Base-by-base conservation (phyloP, 495 filamentous ascomycete genomes). In the Talaromyces ruber region DNA sequence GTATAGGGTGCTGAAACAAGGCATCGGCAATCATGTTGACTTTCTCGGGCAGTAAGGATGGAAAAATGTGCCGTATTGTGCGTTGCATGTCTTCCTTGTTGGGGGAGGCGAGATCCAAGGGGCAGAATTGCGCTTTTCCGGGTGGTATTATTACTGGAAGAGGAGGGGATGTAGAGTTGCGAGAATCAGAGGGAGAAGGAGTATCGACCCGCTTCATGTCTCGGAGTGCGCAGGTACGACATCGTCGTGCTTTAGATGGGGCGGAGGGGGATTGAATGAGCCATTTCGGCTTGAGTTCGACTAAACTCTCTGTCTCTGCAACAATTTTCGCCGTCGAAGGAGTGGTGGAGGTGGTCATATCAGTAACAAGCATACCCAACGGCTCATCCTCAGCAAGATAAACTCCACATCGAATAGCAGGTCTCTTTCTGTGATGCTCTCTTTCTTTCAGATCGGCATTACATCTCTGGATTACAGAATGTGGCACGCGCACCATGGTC, bases 271-370 rank as follows among this genome's bases (percentile, higher is more conserved):
- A 94, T 64, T 93, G 93, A 6, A 80, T 69, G 1, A 97, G 83
- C 94, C 94, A 98, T 72, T 98, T 98, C 6, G 93, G 92, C 68
- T 98, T 98, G 66, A 98, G 85, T 71, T 98, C 90, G 24, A 92
- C 74, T 0, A 79, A 72, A 21, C 83, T 76, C 21, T 65, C 72
- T 56, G 8, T 18, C 9, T 9, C 53, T n/a, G 25, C 4, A 4
- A n/a, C 26, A 11, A n/a, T n/a, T n/a, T 21, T 57, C 11, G 65
- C 65, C 6, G 68, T 32, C 7, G 74, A 67, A n/a, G 76, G 71
- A 11, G 67, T 67, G 28, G 63, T 67, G 5, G n/a, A n/a, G n/a
- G 80, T 72, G 0, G 83, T 85, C 93, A 98, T 96, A 66, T 97
- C 89, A 37, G 86, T 87, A 37, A 97, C 79, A 0, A 97, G 73